A percentile compares a stretch with the other conserved stretches of the same genome.
phyloP scores from a whole-genome alignment of 139 green algal genomes.

The Nannochloris sp. region DNA sequence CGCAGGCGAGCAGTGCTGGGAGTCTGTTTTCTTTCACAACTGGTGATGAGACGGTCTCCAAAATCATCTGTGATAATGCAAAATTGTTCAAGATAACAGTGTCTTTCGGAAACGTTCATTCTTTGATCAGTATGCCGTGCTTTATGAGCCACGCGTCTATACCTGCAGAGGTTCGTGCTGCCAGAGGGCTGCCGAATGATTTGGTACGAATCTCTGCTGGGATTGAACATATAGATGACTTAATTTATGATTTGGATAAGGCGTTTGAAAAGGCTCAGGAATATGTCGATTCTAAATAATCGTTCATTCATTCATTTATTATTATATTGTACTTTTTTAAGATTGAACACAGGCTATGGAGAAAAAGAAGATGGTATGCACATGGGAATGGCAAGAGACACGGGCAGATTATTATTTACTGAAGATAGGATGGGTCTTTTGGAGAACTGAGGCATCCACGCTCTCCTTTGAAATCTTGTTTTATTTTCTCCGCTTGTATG shows the following conservation, averaged over 20 bases:
- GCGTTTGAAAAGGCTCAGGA: constrained; percentile 41
- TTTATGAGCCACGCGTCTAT: constrained; percentile 97
- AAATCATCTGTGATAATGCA: constrained; percentile 69
- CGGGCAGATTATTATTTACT: not conserved
- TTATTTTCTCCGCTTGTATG: constrained; percentile 27
- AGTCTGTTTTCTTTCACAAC: constrained; percentile 81
- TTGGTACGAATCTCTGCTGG: constrained; percentile 86
- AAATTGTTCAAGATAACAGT: constrained; percentile 94
- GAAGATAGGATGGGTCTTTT: not conserved
- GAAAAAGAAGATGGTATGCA: not conserved
- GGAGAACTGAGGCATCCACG: constrained; percentile 38
- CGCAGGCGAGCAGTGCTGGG: constrained; percentile 55
- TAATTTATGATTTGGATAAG: constrained; percentile 62
- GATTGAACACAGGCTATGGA: not conserved
- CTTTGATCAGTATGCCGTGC: constrained; percentile 87
- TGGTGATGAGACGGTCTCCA: constrained; percentile 30
- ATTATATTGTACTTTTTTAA: too few species aligned
- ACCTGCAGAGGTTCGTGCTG: constrained; percentile 75
- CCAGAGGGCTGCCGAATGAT: constrained; percentile 86
- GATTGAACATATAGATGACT: constrained; percentile 79
- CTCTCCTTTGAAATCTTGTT: constrained; percentile 11
- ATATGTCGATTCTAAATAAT: constrained; percentile 3
- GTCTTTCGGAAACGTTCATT: constrained; percentile 75
- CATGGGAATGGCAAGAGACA: constrained; percentile 9
- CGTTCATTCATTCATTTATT: too few species aligned